These are phyloP conservation scores for Gelatoporia subvermispora DNA, from an alignment of 768 basidiomycete genomes.

Conservation along the genomic window DNA sequence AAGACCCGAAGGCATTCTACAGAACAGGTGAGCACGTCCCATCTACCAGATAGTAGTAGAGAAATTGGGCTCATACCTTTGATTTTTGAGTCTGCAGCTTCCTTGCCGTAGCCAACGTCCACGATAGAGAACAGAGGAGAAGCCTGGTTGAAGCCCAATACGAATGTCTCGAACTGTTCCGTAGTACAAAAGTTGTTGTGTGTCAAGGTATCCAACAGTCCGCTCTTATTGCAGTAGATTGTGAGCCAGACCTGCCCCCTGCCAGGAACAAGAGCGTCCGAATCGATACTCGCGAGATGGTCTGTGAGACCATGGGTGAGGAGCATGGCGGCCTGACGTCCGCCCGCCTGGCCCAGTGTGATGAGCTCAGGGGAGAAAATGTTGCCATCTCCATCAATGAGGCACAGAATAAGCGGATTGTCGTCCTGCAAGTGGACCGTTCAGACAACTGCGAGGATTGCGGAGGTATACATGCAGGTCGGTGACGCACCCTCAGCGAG, in stretches of 20 bases:
- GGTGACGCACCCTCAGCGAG: conserved; percentile 24
- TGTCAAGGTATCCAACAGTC: conserved; percentile 28
- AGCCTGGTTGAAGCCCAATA: conserved; percentile 36
- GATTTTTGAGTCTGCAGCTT: conserved; percentile 39
- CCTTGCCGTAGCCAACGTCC: conserved; percentile 39
- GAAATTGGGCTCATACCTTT: conserved; percentile 23
- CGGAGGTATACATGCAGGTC: neutral
- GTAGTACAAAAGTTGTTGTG: conserved; percentile 26
- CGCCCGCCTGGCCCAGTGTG: conserved; percentile 27
- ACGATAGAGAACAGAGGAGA: conserved; percentile 36
- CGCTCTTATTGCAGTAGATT: conserved; percentile 33
- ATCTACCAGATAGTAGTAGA: neutral
- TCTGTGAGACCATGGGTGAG: conserved; percentile 33
- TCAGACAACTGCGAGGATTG: neutral
- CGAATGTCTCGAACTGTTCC: conserved; percentile 31
- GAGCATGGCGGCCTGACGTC: conserved; percentile 30
- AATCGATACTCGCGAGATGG: conserved; percentile 24
- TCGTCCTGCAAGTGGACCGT: conserved; percentile 26
- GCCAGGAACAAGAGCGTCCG: conserved; percentile 14
- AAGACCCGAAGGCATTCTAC: conserved; percentile 52
- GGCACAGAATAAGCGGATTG: conserved; percentile 32
- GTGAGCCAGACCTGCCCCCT: conserved; percentile 33
- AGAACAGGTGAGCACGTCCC: neutral
- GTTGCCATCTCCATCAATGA: conserved; percentile 38
- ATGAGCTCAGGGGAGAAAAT: conserved; percentile 32